Conservation (phyloP, 2,329 filamentous ascomycete genomes). For the Akanthomyces dipterigenus region DNA sequence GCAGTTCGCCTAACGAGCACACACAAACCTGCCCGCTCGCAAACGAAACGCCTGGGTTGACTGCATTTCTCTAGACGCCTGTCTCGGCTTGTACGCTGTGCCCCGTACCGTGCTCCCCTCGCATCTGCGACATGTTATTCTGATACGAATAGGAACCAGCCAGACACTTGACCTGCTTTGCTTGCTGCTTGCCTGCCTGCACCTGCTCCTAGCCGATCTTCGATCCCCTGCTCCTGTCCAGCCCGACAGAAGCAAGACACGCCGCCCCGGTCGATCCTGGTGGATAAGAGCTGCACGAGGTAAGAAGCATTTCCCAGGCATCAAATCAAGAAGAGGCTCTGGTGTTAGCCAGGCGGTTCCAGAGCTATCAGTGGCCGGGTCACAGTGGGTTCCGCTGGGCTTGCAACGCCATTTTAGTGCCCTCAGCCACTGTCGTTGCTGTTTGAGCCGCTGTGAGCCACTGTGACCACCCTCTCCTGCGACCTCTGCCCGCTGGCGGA, state of each 20-base stretch:
- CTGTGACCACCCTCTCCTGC: not conserved
- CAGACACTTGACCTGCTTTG: not conserved
- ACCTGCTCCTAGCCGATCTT: not conserved
- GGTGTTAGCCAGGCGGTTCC: not conserved
- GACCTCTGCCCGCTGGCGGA: not conserved
- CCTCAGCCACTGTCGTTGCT: not conserved
- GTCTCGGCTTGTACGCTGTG: not conserved
- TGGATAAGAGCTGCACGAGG: constrained; percentile 17
- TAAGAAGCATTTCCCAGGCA: not conserved
- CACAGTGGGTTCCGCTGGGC: not conserved
- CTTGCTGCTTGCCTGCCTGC: not conserved
- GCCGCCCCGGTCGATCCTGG: constrained; percentile 21
- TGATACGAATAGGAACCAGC: constrained; percentile 1
- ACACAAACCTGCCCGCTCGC: too few relatives aligned
- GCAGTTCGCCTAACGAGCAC: too few relatives aligned
- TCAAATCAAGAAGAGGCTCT: not conserved
- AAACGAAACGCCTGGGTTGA: too few relatives aligned
- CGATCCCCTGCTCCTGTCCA: constrained; percentile 6
- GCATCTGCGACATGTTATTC: not conserved
- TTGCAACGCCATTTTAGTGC: not conserved
- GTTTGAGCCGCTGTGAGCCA: not conserved
- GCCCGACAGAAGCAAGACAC: constrained; percentile 12
- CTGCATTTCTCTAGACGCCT: not conserved
- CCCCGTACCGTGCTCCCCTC: not conserved
- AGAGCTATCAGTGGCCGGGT: not conserved